Evolutionary conservation across 352 stramenopile species (phyloP), one percentile per base, ranked within the genome.

Genomic region (Plasmopara viticola): DNA sequence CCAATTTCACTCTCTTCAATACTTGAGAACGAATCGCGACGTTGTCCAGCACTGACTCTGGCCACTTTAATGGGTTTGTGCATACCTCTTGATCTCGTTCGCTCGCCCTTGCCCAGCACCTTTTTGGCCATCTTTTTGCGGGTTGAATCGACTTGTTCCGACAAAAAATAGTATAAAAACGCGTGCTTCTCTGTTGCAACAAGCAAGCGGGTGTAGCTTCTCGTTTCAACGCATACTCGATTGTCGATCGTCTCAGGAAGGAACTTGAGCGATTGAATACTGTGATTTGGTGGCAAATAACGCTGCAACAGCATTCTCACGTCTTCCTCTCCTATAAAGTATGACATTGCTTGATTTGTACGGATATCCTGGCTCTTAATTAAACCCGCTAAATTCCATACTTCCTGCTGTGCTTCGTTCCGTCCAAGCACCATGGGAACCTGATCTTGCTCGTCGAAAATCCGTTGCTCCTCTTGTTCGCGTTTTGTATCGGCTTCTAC

Each of bases 91-190:
- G 68, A 75, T 48, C 64, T 61, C 31, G 72, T 70, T 50, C 69
- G 66, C 49, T 84, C 72, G 12, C 59, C 62, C 30, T 72, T 72
- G 14, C 76, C 76, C 13, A 85, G 56, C 17, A 90, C 78, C 43
- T 93, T 93, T 52, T 77, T 84, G 18, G 70, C 64, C 82, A 93
- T 93, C 49, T 78, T 70, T 53, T 84, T 87, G 29, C 83, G 70
- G 6, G 79, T 91, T 3, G 60, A 69, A 56, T 94, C 83, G 7
- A 81, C 73, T 47, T 82, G 66, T 37, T 70, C 70, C 14, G 77
- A 88, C 20, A 94, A 40, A 41, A 94, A 90, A 41, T 90, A 94
- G 51, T 91, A 94, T 7, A 91, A 37, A 42, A 94, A 91, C 0
- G 80, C 78, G 34, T 88, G 60, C 20, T 72, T 62, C 18, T 77